A percentile compares a stretch with the other conserved stretches of the same genome.
phyloP scores from a whole-genome alignment of 202 grass and related monocot genomes.

The Musa balbisiana region DNA sequence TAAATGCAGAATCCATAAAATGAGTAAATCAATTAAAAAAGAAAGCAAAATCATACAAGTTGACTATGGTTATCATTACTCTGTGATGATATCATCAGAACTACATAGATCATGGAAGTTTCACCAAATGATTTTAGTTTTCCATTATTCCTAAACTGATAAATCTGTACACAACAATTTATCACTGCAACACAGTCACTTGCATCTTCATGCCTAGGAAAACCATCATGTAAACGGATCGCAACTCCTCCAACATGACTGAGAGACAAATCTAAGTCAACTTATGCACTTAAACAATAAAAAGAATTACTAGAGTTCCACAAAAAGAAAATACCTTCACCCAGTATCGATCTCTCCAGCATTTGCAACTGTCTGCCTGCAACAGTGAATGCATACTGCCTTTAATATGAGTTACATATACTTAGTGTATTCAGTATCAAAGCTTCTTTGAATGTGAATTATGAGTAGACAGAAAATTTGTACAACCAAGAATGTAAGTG shows the following conservation, averaged over 20 bases:
- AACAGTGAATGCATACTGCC: slow-evolving; percentile 18
- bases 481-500: too few species aligned
- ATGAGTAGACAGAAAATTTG: too few species aligned
- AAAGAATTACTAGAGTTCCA: neutral
- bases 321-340: slow-evolving; percentile 66
- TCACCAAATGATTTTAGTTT: neutral
- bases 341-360: slow-evolving; percentile 72
- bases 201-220: too few species aligned
- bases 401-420: slow-evolving; percentile 2
- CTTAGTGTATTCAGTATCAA: neutral
- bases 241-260: neutral
- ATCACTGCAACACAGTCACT: too few species aligned
- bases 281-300: neutral
- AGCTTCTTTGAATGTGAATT: too few species aligned
- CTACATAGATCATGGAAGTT: neutral
- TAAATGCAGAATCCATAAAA: neutral
- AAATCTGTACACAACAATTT: neutral
- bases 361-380: slow-evolving; percentile 66
- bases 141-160: neutral
- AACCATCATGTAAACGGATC: too few species aligned
- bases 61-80: too few species aligned
- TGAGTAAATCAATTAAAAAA: neutral
- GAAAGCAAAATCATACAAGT: too few species aligned
- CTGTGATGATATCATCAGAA: neutral
- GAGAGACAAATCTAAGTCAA: neutral